These are phyloP conservation scores for Cladosporium colombiae DNA, from an alignment of 2,329 filamentous ascomycete species.

Conservation along the genomic window DNA sequence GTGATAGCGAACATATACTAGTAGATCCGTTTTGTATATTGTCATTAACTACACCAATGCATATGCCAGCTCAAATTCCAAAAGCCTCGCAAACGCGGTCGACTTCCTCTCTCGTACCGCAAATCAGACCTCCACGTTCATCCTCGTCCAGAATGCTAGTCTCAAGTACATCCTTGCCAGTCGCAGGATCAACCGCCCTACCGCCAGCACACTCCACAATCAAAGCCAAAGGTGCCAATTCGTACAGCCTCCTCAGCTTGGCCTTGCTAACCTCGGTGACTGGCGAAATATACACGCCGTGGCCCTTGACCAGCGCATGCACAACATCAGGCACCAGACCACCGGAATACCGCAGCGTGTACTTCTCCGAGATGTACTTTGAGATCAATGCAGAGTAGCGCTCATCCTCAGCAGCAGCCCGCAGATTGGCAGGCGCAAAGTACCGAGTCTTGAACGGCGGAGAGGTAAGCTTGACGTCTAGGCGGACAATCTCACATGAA, in stretches of 20 bases:
- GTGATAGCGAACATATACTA: not conserved
- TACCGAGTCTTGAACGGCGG: constrained; percentile 54
- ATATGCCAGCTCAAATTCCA: not conserved
- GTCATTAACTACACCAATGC: not conserved
- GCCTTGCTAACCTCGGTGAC: constrained; percentile 54
- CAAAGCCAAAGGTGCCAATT: constrained; percentile 61
- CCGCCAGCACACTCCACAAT: constrained; percentile 63
- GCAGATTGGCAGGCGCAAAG: constrained; percentile 64
- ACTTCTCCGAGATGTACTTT: constrained; percentile 54
- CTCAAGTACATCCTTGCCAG: constrained; percentile 5
- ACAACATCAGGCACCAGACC: constrained; percentile 63
- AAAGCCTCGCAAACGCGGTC: constrained; percentile 27
- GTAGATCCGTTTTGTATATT: not conserved
- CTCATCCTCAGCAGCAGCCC: constrained; percentile 55
- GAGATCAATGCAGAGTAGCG: constrained; percentile 54
- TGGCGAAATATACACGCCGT: constrained; percentile 62
- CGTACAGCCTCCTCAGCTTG: constrained; percentile 61
- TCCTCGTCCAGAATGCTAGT: constrained; percentile 32
- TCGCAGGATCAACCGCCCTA: constrained; percentile 52
- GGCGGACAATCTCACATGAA: constrained; percentile 45
- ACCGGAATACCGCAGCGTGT: constrained; percentile 62
- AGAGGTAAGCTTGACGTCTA: constrained; percentile 42
- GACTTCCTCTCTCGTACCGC: constrained; percentile 36
- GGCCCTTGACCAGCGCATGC: constrained; percentile 61
- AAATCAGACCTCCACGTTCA: constrained; percentile 37